Evolutionary conservation across 805 yeast genomes (phyloP).

Genomic region (Komagataella ulmi): DNA sequence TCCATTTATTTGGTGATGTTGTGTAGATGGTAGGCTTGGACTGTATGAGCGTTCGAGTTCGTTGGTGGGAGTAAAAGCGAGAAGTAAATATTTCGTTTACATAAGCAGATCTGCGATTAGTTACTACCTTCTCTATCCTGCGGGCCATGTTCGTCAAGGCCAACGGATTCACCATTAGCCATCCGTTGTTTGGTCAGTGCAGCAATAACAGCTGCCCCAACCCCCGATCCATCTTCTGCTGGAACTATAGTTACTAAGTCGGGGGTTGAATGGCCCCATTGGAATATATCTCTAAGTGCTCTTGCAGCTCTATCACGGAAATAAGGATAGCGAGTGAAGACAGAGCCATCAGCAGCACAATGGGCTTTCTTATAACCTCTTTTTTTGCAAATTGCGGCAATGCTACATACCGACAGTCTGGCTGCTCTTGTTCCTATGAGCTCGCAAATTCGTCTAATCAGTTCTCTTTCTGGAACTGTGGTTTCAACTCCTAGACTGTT

Average conservation of each 20-base stretch:
- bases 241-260: conserved; percentile 44
- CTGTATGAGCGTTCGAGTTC: neutral
- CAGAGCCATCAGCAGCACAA: conserved; percentile 97
- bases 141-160: conserved; percentile 17
- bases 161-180: conserved; percentile 56
- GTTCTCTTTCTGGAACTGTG: conserved; percentile 64
- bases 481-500: conserved; percentile 47
- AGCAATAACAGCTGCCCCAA: conserved; percentile 97
- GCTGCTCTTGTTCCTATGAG: conserved; percentile 88
- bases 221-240: conserved; percentile 98
- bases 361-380: conserved; percentile 65
- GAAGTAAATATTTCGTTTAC: neutral
- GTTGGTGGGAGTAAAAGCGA: neutral
- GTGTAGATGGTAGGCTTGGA: neutral
- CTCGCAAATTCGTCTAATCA: conserved; percentile 74
- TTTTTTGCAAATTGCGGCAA: conserved; percentile 87
- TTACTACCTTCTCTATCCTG: too few species aligned
- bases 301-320: conserved; percentile 82
- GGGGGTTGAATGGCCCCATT: conserved; percentile 34
- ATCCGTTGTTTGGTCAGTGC: conserved; percentile 82
- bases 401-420: conserved; percentile 85
- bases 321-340: conserved; percentile 84
- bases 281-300: conserved; percentile 81
- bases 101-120: neutral
- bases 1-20: conserved; percentile 6